These are phyloP conservation scores for Neopestalotiopsis sp. DNA, from an alignment of 2,329 filamentous ascomycete genomes.

Conservation along the genomic window DNA sequence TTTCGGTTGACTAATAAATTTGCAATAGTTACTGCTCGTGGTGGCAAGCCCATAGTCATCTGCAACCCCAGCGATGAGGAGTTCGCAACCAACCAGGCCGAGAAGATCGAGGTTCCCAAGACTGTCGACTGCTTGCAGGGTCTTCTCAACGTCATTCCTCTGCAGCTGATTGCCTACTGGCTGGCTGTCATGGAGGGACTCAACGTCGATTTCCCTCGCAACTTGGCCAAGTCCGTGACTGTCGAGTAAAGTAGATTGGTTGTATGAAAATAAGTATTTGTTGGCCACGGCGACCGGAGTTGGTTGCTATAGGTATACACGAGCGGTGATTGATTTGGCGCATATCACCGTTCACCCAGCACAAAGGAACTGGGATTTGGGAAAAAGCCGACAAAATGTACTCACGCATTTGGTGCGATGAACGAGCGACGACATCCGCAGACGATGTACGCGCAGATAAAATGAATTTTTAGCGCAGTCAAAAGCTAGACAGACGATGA, in stretches of 20 bases:
- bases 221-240: constrained; percentile 98
- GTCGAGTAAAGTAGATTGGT: constrained; percentile 74
- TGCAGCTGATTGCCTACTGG: constrained; percentile 99
- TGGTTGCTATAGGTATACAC: constrained; percentile 15
- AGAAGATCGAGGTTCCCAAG: constrained; percentile 97
- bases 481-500: background rate
- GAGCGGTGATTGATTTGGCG: constrained; percentile 8
- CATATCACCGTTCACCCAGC: constrained; percentile 3
- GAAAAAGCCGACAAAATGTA: background rate
- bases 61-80: constrained; percentile 91
- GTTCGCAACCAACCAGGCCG: constrained; percentile 85
- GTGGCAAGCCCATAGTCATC: constrained; percentile 96
- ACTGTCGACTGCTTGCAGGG: constrained; percentile 96
- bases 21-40: constrained; percentile 82
- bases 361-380: constrained; percentile 1
- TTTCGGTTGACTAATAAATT: constrained; percentile 29
- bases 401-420: background rate
- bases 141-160: constrained; percentile 94
- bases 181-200: constrained; percentile 93
- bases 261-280: constrained; percentile 20
- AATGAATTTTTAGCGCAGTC: constrained; percentile 3
- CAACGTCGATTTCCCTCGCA: constrained; percentile 98
- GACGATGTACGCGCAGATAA: background rate
- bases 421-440: background rate
- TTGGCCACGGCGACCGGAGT: constrained; percentile 10